Percentiles rank a stretch among this genome's conserved stretches.
Conservation (phyloP, 2,329 filamentous ascomycete genomes). For the Cryphonectria japonica region DNA sequence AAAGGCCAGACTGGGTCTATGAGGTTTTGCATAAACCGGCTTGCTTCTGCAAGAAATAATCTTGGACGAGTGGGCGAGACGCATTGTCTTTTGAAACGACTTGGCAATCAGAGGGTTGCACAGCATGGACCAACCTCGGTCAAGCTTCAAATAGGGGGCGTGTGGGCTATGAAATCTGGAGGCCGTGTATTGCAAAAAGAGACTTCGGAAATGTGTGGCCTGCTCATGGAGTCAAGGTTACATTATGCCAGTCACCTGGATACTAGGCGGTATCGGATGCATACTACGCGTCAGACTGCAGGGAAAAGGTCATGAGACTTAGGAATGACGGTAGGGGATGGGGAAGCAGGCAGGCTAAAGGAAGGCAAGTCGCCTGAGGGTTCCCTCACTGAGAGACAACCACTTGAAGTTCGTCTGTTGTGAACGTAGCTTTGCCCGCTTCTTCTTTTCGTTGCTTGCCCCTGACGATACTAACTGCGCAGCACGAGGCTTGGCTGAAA, state of each 20-base stretch:
- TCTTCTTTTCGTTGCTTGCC: background rate
- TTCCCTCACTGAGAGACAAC: too few relatives aligned
- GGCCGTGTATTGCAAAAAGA: background rate
- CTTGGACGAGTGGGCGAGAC: background rate
- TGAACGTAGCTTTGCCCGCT: too few relatives aligned
- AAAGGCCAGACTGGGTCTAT: background rate
- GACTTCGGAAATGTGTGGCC: background rate
- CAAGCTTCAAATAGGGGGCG: background rate
- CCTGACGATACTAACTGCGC: background rate
- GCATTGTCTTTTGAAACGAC: background rate
- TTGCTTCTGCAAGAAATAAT: background rate
- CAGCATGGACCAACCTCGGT: background rate
- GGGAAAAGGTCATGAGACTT: constrained; percentile 10
- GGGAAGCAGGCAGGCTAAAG: background rate
- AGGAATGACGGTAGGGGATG: background rate
- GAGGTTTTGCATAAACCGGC: background rate
- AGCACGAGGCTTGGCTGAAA: background rate
- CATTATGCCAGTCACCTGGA: background rate
- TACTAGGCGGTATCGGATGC: background rate
- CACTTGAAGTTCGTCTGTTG: background rate
- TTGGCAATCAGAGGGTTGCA: background rate
- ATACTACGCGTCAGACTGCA: background rate
- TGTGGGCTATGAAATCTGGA: background rate
- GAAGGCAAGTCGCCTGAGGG: background rate
- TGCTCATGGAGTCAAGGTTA: background rate